phyloP scores from a whole-genome alignment of 257 asterid genomes.

The Paraleonurus japonicus region DNA sequence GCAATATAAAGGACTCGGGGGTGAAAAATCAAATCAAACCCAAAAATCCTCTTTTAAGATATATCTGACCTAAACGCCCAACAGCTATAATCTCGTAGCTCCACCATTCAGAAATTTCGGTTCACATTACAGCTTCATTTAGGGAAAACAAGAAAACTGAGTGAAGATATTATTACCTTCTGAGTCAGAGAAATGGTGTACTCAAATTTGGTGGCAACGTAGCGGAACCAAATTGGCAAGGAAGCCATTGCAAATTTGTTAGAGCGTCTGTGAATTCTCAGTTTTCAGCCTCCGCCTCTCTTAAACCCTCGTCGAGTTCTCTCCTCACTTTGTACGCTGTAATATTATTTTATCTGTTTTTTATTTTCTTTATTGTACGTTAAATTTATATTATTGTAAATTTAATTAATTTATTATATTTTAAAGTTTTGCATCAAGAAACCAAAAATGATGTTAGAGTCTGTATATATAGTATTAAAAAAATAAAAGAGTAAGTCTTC shows the following conservation, averaged over 20 bases:
- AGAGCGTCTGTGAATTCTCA: background rate
- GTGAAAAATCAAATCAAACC: background rate
- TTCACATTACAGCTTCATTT: background rate
- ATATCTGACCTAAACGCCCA: constrained; percentile 4
- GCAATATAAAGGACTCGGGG: background rate
- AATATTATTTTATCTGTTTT: background rate
- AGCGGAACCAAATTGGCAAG: constrained; percentile 58
- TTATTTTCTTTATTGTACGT: background rate
- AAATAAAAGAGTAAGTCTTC: no score
- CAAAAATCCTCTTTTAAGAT: background rate
- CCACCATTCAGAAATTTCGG: background rate
- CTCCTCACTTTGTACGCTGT: background rate
- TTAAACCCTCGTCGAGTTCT: constrained; percentile 27
- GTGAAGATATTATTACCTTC: constrained; percentile 42
- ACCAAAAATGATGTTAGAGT: no score
- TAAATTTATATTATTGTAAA: no score
- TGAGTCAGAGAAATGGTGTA: constrained; percentile 53
- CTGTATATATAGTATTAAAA: no score
- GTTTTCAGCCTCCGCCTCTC: background rate
- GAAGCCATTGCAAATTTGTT: constrained; percentile 47
- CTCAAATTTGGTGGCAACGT: constrained; percentile 50
- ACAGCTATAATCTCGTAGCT: background rate
- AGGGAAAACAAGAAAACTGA: background rate
- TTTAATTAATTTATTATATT: no score
- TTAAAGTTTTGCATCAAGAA: no score